These are phyloP conservation scores for Mycena sanguinolenta DNA, from an alignment of 768 basidiomycete species.

Conservation along the genomic window DNA sequence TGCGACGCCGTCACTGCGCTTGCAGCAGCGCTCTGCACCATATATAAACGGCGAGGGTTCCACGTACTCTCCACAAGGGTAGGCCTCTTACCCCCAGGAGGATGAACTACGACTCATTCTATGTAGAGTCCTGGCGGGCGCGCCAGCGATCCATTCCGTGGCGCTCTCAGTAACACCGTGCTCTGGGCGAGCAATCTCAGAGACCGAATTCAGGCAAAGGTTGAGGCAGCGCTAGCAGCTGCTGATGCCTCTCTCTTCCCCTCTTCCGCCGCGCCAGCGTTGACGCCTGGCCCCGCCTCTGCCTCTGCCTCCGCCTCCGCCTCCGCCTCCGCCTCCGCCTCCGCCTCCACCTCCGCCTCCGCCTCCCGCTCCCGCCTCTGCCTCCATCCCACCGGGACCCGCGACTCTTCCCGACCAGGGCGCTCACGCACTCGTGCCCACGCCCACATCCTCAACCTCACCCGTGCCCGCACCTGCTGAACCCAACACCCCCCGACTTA, in stretches of 20 bases:
- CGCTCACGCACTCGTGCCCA: no score
- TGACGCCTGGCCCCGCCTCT: no score
- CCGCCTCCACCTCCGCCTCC: no score
- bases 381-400: no score
- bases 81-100: background rate
- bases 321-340: no score
- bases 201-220: slow-evolving; percentile 30
- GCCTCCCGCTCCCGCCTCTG: no score
- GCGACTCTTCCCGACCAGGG: no score
- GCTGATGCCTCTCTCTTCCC: background rate
- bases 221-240: slow-evolving; percentile 25
- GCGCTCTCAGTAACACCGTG: slow-evolving; percentile 39
- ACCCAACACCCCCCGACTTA: background rate
- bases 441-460: background rate
- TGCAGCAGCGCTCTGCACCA: slow-evolving; percentile 41
- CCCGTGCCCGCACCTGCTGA: background rate
- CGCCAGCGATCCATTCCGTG: slow-evolving; percentile 47
- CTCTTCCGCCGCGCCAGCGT: no score
- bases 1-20: slow-evolving; percentile 50
- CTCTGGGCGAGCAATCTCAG: slow-evolving; percentile 47
- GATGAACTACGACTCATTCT: background rate
- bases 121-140: background rate
- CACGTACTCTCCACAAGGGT: slow-evolving; percentile 36
- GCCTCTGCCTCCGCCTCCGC: no score
- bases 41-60: slow-evolving; percentile 47